These are phyloP conservation scores for Cryptococcus sp. DNA, from an alignment of 1,284 basidiomycete genomes.

Conservation along the genomic window DNA sequence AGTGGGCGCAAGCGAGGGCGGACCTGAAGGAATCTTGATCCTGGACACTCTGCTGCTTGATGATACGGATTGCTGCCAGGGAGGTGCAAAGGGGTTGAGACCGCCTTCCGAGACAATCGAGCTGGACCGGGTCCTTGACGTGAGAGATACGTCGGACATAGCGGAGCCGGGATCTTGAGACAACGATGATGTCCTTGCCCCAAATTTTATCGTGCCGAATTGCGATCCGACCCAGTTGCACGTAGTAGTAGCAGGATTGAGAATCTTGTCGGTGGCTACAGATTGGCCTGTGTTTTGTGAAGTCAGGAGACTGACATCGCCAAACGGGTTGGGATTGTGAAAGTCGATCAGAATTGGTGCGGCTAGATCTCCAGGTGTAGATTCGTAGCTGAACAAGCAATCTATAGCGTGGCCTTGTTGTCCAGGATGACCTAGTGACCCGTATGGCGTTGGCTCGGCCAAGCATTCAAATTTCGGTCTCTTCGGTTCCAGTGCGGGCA, in stretches of 20 bases:
- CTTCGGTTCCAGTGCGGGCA: too few species aligned
- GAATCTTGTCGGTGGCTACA: too few species aligned
- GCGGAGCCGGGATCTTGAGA: background rate
- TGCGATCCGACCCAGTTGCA: background rate
- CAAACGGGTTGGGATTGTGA: slow-evolving; percentile 2
- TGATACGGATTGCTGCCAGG: slow-evolving; percentile 21
- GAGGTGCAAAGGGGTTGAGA: slow-evolving; percentile 25
- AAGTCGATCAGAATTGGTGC: slow-evolving; percentile 8
- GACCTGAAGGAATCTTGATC: background rate
- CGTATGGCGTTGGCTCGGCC: too few species aligned
- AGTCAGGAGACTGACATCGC: background rate
- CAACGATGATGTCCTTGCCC: slow-evolving; percentile 1
- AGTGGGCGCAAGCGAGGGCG: background rate
- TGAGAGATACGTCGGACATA: background rate
- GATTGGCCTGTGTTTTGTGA: background rate
- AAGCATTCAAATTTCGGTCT: too few species aligned
- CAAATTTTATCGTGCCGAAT: background rate
- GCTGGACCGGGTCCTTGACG: background rate
- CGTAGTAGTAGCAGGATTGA: too few species aligned
- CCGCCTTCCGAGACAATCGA: background rate
- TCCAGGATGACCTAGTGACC: slow-evolving; percentile 1
- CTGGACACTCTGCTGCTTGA: too few species aligned
- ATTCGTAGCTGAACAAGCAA: slow-evolving; percentile 5
- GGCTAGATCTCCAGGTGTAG: slow-evolving; percentile 4
- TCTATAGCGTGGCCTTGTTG: slow-evolving; percentile 4